These are phyloP conservation scores for Wallacemonas sp. DNA, from an alignment of 208 protist genomes.

Conservation along the genomic window DNA sequence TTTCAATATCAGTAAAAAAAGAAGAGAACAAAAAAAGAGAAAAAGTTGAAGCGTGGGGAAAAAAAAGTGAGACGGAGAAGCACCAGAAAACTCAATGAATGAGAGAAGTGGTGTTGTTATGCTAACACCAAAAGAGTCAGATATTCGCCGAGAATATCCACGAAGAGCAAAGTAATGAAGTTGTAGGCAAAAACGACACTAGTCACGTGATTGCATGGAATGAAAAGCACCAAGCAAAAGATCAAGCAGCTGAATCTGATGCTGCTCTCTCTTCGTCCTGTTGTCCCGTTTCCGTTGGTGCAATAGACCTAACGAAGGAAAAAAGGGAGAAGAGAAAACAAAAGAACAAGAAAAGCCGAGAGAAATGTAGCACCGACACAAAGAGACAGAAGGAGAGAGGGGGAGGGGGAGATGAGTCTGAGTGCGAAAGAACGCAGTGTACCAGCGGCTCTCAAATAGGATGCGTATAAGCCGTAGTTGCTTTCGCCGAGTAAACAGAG, in stretches of 20 bases:
- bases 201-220: no score
- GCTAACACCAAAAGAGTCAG: conserved; percentile 5
- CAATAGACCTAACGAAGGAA: no score
- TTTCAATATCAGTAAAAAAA: neutral
- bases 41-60: neutral
- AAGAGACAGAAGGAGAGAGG: conserved; percentile 10
- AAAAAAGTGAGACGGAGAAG: neutral
- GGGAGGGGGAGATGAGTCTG: neutral
- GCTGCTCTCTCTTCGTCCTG: no score
- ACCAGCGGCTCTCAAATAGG: no score
- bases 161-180: no score
- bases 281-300: no score
- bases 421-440: neutral
- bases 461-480: no score
- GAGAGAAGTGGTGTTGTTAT: neutral
- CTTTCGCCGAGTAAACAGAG: no score
- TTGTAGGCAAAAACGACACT: no score
- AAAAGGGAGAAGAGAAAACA: neutral
- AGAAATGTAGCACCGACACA: neutral
- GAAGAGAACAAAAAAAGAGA: neutral
- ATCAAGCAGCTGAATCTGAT: no score
- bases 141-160: no score
- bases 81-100: neutral
- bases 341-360: neutral
- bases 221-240: no score